phyloP scores from a whole-genome alignment of 257 asterid species.

The Datura wrightii region DNA sequence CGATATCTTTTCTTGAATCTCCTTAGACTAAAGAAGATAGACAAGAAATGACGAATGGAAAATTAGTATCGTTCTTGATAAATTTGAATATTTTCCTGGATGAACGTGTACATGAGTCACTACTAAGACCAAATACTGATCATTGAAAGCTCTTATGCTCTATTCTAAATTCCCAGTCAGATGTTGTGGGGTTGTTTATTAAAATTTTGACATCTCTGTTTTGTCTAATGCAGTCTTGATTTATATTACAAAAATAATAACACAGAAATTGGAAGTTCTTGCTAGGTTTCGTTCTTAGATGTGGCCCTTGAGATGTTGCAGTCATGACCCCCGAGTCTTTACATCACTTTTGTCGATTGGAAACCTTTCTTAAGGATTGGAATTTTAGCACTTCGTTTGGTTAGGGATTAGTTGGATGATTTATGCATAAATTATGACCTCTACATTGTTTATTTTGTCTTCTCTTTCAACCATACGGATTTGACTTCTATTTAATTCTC shows the following conservation, averaged over 20 bases:
- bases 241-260: background rate
- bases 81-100: background rate
- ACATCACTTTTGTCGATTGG: background rate
- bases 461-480: background rate
- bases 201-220: slow-evolving; percentile 1
- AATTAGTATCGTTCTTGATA: slow-evolving; percentile 7
- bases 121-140: background rate
- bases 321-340: background rate
- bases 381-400: background rate
- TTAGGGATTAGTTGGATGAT: background rate
- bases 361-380: background rate
- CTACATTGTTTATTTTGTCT: background rate
- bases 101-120: slow-evolving; percentile 24
- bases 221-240: background rate
- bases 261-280: background rate
- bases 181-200: background rate
- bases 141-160: background rate
- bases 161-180: background rate
- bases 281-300: background rate
- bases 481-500: background rate
- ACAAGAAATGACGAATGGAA: background rate
- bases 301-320: background rate
- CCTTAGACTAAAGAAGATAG: background rate
- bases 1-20: slow-evolving; percentile 2
- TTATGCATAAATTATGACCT: slow-evolving; percentile 10